Percentiles rank a stretch among this genome's conserved stretches.
These are phyloP conservation scores for Erodium moschatum DNA, from an alignment of 441 rosid species.

Conservation along the genomic window DNA sequence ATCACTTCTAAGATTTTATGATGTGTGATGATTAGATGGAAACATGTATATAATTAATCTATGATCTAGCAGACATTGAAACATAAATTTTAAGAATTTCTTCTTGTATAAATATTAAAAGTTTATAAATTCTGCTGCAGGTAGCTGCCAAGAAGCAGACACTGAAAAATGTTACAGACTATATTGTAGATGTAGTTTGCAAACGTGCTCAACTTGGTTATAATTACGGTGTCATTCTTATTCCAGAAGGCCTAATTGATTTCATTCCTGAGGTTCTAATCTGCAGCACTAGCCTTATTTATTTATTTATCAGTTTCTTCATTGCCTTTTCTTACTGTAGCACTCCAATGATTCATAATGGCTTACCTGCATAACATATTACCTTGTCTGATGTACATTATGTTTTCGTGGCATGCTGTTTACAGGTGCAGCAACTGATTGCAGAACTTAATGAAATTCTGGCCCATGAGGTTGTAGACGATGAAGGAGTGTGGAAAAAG, in stretches of 20 bases:
- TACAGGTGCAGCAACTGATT: constrained; percentile 84
- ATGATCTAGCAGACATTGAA: background rate
- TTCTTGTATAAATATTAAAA: constrained; percentile 7
- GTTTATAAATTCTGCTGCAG: constrained; percentile 30
- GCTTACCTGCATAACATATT: background rate
- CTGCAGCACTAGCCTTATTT: background rate
- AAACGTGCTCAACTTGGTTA: constrained; percentile 68
- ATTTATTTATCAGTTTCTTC: constrained; percentile 14
- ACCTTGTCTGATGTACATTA: background rate
- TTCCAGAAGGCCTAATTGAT: constrained; percentile 97
- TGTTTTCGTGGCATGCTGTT: constrained; percentile 6
- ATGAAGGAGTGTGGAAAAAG: constrained; percentile 72
- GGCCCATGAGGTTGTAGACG: constrained; percentile 76
- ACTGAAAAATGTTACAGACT: constrained; percentile 78
- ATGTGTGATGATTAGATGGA: constrained; percentile 1
- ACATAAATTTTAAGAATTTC: background rate
- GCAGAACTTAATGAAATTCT: constrained; percentile 86
- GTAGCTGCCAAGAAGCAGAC: constrained; percentile 85
- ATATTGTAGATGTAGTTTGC: constrained; percentile 77
- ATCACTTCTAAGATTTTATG: background rate
- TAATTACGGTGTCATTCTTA: constrained; percentile 90
- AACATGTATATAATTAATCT: background rate
- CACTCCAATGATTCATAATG: background rate
- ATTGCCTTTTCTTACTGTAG: background rate
- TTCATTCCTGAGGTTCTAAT: constrained; percentile 89